Evolutionary conservation across 139 green algal species (phyloP).

Genomic region (Chlamydomonas applanata): DNA sequence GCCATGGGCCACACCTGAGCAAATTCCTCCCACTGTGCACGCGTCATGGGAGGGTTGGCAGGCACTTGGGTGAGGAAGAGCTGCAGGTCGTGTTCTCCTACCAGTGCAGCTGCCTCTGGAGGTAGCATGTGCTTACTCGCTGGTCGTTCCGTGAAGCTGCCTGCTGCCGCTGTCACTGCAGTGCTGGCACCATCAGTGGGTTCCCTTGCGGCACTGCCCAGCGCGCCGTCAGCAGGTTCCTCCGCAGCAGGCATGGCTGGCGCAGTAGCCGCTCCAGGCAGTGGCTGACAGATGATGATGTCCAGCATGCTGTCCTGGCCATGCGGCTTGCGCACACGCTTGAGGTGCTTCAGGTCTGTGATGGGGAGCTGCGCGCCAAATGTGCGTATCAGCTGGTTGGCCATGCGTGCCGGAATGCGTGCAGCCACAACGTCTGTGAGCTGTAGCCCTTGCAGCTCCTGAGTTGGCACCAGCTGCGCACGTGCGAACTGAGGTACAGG

Average conservation of each 20-base stretch:
- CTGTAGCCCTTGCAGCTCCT: constrained; percentile 15
- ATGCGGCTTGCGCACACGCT: constrained; percentile 53
- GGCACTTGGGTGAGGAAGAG: constrained; percentile 43
- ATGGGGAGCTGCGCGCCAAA: constrained; percentile 32
- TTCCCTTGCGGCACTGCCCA: no score
- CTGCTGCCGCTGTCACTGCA: background rate
- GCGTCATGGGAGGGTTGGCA: constrained; percentile 39
- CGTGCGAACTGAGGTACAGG: constrained; percentile 12
- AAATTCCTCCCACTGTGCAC: constrained; percentile 59
- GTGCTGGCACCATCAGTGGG: background rate
- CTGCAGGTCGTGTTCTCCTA: constrained; percentile 3
- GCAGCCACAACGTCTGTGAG: constrained; percentile 15
- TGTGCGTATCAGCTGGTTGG: background rate
- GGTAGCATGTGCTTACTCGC: background rate
- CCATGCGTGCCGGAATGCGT: background rate
- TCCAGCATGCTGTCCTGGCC: constrained; percentile 24
- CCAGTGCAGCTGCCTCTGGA: background rate
- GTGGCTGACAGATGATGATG: constrained; percentile 35
- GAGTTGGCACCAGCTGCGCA: constrained; percentile 30
- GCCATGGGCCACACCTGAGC: constrained; percentile 66
- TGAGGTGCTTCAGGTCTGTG: constrained; percentile 54
- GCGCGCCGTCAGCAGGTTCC: no score
- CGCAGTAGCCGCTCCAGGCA: no score
- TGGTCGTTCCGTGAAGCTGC: background rate
- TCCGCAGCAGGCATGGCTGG: no score